Percentiles rank a stretch among this genome's conserved stretches.
phyloP scores from a whole-genome alignment of 768 basidiomycete genomes.

The Leccinellum rugosiceps region DNA sequence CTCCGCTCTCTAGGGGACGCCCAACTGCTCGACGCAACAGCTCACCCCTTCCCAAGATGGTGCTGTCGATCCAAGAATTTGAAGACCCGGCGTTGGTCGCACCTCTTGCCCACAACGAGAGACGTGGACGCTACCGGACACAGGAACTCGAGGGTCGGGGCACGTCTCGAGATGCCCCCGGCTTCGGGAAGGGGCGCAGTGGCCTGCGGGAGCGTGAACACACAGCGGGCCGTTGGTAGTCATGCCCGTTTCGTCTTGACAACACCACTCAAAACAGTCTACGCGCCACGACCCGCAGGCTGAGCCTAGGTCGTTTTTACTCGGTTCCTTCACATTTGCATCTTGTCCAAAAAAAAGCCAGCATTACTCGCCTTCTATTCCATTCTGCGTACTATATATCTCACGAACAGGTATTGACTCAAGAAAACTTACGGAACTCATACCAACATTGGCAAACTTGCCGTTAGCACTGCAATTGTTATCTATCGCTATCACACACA shows the following conservation, averaged over 20 bases:
- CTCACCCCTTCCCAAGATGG: conserved; percentile 54
- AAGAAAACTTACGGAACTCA: conserved; percentile 34
- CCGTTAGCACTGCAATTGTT: conserved; percentile 33
- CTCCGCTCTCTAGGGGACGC: conserved; percentile 41
- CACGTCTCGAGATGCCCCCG: conserved; percentile 49
- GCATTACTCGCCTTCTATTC: conserved; percentile 27
- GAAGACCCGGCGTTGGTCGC: conserved; percentile 30
- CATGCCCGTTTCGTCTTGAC: not conserved
- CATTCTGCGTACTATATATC: conserved; percentile 35
- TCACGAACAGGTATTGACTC: conserved; percentile 30
- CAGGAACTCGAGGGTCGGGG: conserved; percentile 50
- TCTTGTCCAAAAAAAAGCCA: conserved; percentile 29
- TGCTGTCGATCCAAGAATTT: conserved; percentile 35
- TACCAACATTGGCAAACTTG: conserved; percentile 28
- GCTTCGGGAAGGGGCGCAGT: conserved; percentile 62
- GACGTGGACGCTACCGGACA: conserved; percentile 53
- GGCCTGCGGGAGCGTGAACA: conserved; percentile 50
- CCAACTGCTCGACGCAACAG: conserved; percentile 52
- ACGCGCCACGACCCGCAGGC: conserved; percentile 14
- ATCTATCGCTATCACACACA: conserved; percentile 30
- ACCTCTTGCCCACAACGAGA: conserved; percentile 22
- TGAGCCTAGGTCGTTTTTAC: conserved; percentile 18
- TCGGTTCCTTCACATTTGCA: conserved; percentile 16
- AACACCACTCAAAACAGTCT: conserved; percentile 13
- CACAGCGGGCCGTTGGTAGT: conserved; percentile 26